Percentiles rank a stretch among this genome's conserved stretches.
Conservation (phyloP, 2,329 filamentous ascomycete genomes). For the Talaromyces pinophilus region DNA sequence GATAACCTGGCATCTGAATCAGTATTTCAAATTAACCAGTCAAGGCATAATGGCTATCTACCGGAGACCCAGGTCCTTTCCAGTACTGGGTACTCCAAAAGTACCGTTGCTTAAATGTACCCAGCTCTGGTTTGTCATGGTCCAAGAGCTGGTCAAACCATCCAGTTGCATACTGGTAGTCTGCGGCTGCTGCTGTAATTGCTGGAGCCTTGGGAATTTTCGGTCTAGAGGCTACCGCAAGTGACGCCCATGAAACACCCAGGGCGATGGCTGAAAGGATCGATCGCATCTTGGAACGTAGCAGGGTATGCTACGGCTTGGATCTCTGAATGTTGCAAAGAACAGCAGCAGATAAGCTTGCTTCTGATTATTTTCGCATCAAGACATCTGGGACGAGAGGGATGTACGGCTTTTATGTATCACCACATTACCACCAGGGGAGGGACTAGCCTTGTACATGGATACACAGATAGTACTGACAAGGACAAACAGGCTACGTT, state of each 20-base stretch:
- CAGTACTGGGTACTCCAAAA: constrained; percentile 56
- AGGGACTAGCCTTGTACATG: not conserved
- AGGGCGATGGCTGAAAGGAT: constrained; percentile 14
- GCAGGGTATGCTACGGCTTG: not conserved
- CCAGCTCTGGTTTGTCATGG: constrained; percentile 57
- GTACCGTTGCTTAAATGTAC: constrained; percentile 58
- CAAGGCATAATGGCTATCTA: constrained; percentile 30
- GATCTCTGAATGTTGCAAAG: not conserved
- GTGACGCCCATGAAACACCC: constrained; percentile 13
- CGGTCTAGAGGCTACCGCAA: constrained; percentile 9
- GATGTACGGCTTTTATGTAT: not conserved
- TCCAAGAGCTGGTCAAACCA: constrained; percentile 61
- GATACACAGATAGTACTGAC: not conserved
- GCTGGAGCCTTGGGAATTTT: constrained; percentile 4
- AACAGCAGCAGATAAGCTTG: not conserved
- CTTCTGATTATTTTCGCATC: not conserved
- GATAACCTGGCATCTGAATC: constrained; percentile 40
- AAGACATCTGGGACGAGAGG: not conserved
- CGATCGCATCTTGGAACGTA: constrained; percentile 17
- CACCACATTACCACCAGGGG: not conserved
- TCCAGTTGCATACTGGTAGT: constrained; percentile 24
- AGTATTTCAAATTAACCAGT: not conserved
- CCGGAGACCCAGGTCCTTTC: constrained; percentile 57
- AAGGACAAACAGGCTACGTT: constrained; percentile 1
- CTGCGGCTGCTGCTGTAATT: not conserved